Evolutionary conservation across 2,329 filamentous ascomycete genomes (phyloP), one percentile per base, ranked within the genome.

Genomic region (Monilinia polystroma): DNA sequence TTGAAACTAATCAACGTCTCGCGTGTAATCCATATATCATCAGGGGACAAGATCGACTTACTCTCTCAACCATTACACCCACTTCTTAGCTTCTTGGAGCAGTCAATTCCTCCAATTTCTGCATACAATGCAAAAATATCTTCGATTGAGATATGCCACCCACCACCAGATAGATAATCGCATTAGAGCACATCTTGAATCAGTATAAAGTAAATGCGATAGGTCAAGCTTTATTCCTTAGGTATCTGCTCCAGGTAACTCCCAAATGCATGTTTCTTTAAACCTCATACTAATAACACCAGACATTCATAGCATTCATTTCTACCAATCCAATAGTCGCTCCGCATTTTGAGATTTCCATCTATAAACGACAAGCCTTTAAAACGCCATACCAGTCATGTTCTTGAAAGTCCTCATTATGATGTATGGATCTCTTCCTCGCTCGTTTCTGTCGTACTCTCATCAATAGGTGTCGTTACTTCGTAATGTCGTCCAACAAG

Each of bases 401-500:
- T 35, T 23, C 16, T 11, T 45, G 12, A 55, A 64, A 60, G 16
- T 26, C n/a, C n/a, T 51, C 14, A 62, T 26, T 43, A 45, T 67
- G 45, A 70, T 58, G 65, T 55, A n/a, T 69, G 69, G 53, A 68
- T 69, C 47, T 70, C 69, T 45, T 70, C 69, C 23, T 70, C 69
- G 35, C 69, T 70, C 51, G 66, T 70, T 53, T 69, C 69, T 49
- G 66, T 65, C 35, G 66, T 43, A 57, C 54, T 70, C 23, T 54
- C 67, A 23, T 70, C 68, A 35, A 23, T 60, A 11, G 16, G 10
- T 14, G 23, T 51, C 29, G 23, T 23, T 41, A 38, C 26, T 35
- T 47, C 56, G 20, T 23, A 2, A 38, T 43, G 43, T 18, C 32
- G 32, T 14, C n/a, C n/a, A 47, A 51, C 12, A 10, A 54, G 26